Evolutionary conservation across 2,329 filamentous ascomycete genomes (phyloP).

Genomic region (Trichoderma sp.): DNA sequence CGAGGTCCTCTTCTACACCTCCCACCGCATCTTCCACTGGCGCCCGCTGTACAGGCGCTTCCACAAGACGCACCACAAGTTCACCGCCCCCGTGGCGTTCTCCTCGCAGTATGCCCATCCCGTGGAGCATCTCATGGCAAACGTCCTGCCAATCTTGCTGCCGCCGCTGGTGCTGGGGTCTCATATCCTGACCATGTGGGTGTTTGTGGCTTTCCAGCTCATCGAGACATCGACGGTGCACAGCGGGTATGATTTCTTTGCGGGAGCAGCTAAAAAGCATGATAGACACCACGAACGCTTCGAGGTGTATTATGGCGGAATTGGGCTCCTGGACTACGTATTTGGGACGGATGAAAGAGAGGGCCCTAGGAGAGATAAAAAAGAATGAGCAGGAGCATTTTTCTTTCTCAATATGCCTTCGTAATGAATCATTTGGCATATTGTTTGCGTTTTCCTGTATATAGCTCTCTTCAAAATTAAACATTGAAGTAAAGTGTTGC

Average conservation of each 20-base stretch:
- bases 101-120: conserved; percentile 60
- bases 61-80: conserved; percentile 59
- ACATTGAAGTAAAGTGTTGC: not conserved
- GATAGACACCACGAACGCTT: conserved; percentile 61
- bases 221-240: conserved; percentile 56
- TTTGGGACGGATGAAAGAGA: conserved; percentile 44
- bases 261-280: conserved; percentile 50
- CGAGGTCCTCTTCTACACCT: conserved; percentile 58
- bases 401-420: not conserved
- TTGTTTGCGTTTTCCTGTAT: not conserved
- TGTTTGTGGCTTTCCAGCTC: conserved; percentile 50
- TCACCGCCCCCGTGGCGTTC: conserved; percentile 56
- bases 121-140: conserved; percentile 56
- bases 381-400: not conserved
- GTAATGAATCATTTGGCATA: not conserved
- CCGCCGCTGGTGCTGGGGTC: conserved; percentile 48
- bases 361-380: conserved; percentile 12
- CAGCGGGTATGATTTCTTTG: conserved; percentile 58
- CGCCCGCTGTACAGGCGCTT: conserved; percentile 50
- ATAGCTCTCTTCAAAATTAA: not conserved
- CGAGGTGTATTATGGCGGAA: conserved; percentile 53
- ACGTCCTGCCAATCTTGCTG: conserved; percentile 52
- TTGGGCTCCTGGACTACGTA: conserved; percentile 56
- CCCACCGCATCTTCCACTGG: conserved; percentile 54
- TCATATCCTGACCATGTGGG: conserved; percentile 56